Conservation (phyloP, 345 rosid species). For the Murraya koenigii region DNA sequence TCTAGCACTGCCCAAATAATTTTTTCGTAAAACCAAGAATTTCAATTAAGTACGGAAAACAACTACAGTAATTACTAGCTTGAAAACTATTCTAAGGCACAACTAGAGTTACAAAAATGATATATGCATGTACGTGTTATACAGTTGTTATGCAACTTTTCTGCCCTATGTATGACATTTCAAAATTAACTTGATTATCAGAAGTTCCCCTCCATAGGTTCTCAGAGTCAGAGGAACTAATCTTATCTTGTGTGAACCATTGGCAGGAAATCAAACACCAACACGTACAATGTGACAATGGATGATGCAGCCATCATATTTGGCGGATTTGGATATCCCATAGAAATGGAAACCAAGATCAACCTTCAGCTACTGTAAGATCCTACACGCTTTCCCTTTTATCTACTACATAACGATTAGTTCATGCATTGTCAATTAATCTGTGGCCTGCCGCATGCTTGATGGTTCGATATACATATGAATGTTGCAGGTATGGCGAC, state of each 20-base stretch:
- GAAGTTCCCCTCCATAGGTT: too few species aligned
- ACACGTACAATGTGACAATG: constrained; percentile 56
- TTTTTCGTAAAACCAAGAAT: neutral
- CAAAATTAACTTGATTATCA: too few species aligned
- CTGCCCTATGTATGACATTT: too few species aligned
- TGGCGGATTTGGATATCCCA: constrained; percentile 72
- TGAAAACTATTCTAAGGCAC: too few species aligned
- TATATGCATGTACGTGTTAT: too few species aligned
- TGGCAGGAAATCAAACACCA: constrained; percentile 50
- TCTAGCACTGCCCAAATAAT: neutral
- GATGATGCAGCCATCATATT: constrained; percentile 81
- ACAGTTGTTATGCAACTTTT: too few species aligned
- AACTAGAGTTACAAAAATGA: too few species aligned
- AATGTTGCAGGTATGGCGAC: constrained; percentile 61
- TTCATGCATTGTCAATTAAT: neutral
- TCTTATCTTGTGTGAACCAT: neutral
- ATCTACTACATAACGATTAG: too few species aligned
- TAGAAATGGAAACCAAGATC: constrained; percentile 64
- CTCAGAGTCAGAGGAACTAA: too few species aligned
- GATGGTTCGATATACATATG: neutral
- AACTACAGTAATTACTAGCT: too few species aligned
- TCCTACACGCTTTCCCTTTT: neutral
- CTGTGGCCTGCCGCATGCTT: neutral
- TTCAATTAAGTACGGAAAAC: too few species aligned
- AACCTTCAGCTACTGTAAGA: constrained; percentile 68